Evolutionary conservation across 805 yeast species (phyloP).

Genomic region (Candida gorgasii): DNA sequence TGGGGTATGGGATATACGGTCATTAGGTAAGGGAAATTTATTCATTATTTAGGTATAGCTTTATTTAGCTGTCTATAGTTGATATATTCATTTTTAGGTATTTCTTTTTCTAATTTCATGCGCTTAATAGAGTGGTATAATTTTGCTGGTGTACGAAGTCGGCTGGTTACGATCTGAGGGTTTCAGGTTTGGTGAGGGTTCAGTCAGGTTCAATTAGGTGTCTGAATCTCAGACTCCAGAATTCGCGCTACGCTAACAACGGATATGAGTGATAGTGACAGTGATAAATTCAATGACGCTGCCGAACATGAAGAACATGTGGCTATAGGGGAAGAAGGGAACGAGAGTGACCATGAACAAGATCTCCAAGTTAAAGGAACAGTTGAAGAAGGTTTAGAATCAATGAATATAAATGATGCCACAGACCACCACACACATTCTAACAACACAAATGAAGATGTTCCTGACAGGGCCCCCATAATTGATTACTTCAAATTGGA

Average conservation of each 20-base stretch:
- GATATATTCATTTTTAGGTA: not conserved
- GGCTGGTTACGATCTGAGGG: too few relatives aligned
- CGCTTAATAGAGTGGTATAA: too few relatives aligned
- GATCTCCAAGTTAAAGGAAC: not conserved
- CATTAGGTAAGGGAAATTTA: not conserved
- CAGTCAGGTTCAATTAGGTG: too few relatives aligned
- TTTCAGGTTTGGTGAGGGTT: too few relatives aligned
- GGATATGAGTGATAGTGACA: slow-evolving; percentile 8
- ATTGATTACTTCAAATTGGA: slow-evolving; percentile 12
- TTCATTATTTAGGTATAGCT: not conserved
- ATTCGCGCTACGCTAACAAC: slow-evolving; percentile 2
- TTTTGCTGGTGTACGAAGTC: too few relatives aligned
- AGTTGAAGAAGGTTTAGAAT: not conserved
- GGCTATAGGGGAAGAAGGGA: too few relatives aligned
- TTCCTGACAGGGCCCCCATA: slow-evolving; percentile 12
- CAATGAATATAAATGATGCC: not conserved
- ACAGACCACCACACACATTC: not conserved
- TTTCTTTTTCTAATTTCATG: not conserved
- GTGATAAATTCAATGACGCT: not conserved
- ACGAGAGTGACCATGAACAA: not conserved
- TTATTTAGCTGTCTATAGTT: too few relatives aligned
- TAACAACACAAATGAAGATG: not conserved
- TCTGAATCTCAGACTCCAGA: not conserved
- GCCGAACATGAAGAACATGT: not conserved
- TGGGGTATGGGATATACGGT: too few relatives aligned